A percentile compares a stretch with the other conserved stretches of the same genome.
Evolutionary conservation across 495 filamentous ascomycete genomes (phyloP).

Genomic region (Clavariopsis aquatica): DNA sequence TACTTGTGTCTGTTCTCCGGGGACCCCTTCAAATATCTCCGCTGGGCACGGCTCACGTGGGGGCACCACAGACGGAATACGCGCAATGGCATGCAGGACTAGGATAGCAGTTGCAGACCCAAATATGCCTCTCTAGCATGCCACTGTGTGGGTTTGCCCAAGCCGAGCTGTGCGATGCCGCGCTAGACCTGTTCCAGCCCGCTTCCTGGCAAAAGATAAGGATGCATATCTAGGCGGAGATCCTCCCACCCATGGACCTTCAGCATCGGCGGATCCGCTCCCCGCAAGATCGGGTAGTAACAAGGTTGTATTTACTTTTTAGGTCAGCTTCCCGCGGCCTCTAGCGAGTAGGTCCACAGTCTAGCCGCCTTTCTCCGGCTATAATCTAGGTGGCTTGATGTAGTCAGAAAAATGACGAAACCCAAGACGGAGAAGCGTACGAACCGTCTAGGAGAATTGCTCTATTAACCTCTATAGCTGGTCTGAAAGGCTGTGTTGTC

Average conservation of each 20-base stretch:
- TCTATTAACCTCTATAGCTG: constrained; percentile 16
- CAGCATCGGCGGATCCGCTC: constrained; percentile 3
- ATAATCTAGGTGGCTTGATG: constrained; percentile 7
- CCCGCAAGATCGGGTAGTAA: constrained; percentile 9
- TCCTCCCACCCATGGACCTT: constrained; percentile 3
- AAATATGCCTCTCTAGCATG: not conserved
- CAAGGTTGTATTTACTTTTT: constrained; percentile 10
- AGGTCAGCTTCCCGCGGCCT: constrained; percentile 3
- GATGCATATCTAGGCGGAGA: constrained; percentile 23
- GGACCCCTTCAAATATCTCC: constrained; percentile 14
- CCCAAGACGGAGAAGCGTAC: constrained; percentile 5
- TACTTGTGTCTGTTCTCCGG: constrained; percentile 21
- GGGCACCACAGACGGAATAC: not conserved
- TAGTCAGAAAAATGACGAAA: constrained; percentile 35
- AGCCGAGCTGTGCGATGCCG: not conserved
- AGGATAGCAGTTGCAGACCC: not conserved
- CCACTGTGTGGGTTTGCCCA: constrained; percentile 5
- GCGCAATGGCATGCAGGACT: not conserved
- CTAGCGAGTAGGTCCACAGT: constrained; percentile 1
- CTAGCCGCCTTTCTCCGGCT: constrained; percentile 31
- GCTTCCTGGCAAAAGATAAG: constrained; percentile 29
- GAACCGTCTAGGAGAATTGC: not conserved
- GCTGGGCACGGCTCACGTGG: constrained; percentile 1
- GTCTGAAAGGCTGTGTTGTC: constrained; percentile 2
- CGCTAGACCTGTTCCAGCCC: not conserved